A percentile compares a stretch with the other conserved stretches of the same genome.
Conservation (phyloP, 257 asterid genomes). For the Solanum chiquidenum region DNA sequence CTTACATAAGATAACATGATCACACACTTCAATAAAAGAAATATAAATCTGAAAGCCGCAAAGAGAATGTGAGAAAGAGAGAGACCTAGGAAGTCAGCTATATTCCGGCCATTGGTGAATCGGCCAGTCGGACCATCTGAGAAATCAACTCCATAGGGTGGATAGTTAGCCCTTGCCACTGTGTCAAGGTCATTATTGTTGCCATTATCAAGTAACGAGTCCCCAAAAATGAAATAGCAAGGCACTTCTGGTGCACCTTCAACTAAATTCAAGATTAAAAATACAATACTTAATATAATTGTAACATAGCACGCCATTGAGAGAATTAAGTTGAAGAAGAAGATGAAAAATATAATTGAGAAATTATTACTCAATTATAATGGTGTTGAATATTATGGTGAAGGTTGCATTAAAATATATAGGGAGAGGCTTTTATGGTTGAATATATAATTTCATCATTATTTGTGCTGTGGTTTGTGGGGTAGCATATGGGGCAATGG, state of each 20-base stretch:
- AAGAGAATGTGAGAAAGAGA: not conserved
- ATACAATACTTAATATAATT: not conserved
- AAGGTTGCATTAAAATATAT: not conserved
- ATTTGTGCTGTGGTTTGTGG: not conserved
- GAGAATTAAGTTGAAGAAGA: not conserved
- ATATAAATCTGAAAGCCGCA: fast-evolving
- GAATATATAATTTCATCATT: not conserved
- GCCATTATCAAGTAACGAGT: conserved; percentile 31
- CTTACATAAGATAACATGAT: not conserved
- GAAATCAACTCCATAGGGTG: conserved; percentile 37
- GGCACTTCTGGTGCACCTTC: conserved; percentile 19
- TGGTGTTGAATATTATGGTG: not conserved
- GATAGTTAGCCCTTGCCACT: conserved; percentile 2
- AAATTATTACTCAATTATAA: not conserved
- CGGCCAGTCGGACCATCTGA: conserved; percentile 34
- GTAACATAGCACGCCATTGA: not conserved
- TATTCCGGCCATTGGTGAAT: conserved; percentile 26
- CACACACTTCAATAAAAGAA: not conserved
- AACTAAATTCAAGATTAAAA: not conserved
- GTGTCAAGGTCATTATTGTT: conserved; percentile 20
- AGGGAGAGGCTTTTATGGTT: not conserved
- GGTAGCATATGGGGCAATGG: not conserved
- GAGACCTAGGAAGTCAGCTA: conserved; percentile 24
- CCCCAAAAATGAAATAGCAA: conserved; percentile 39
- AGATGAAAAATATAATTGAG: not conserved